These are phyloP conservation scores for Talaromyces ruber DNA, from an alignment of 495 filamentous ascomycete species.

Conservation along the genomic window DNA sequence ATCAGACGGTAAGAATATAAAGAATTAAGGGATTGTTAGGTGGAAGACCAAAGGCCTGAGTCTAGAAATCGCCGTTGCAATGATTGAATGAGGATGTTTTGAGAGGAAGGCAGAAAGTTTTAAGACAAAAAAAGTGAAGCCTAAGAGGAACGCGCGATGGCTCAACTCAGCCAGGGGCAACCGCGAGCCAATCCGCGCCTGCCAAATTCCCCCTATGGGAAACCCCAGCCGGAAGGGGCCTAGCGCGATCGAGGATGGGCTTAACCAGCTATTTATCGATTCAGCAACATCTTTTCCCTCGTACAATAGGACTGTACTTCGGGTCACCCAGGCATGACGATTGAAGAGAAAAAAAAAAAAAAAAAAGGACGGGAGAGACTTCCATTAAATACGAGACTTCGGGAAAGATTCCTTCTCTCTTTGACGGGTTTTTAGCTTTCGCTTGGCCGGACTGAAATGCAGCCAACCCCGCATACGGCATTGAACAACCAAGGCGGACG, in stretches of 20 bases:
- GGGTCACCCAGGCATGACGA: neutral
- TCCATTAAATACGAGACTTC: neutral
- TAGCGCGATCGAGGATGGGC: neutral
- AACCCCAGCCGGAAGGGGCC: neutral
- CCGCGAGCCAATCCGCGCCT: conserved; percentile 2
- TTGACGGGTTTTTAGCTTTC: neutral
- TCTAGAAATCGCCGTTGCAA: neutral
- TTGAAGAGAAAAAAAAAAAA: too few species aligned
- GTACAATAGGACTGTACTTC: neutral
- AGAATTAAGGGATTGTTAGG: conserved; percentile 5
- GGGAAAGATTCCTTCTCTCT: neutral
- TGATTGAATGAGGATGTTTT: neutral
- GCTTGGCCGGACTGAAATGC: neutral
- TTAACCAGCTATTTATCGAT: neutral
- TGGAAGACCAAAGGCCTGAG: neutral
- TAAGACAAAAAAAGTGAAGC: conserved; percentile 1
- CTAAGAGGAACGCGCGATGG: neutral
- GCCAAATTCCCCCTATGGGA: neutral
- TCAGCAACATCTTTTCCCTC: neutral
- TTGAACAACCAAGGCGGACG: neutral
- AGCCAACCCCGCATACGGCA: neutral
- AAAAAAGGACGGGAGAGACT: neutral
- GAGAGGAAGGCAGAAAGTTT: neutral
- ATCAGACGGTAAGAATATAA: conserved; percentile 9
- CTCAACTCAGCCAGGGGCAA: neutral